Evolutionary conservation across 176 grass and related monocot species (phyloP).

Genomic region (Zea luxurians): DNA sequence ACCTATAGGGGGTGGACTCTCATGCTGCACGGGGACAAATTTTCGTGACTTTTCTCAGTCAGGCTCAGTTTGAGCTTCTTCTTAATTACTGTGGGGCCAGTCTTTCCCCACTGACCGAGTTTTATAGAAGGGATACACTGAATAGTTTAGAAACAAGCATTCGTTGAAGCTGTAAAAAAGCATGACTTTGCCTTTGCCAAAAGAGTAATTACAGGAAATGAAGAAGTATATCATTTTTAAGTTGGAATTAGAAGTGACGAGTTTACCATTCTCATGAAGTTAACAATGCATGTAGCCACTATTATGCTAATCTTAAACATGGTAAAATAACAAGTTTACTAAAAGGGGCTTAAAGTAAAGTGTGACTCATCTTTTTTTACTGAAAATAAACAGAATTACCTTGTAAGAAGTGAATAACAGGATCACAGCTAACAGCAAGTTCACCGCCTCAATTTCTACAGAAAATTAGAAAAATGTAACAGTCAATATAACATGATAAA

Average conservation of each 20-base stretch:
- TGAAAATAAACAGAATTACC: constrained; percentile 50
- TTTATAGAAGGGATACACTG: not conserved
- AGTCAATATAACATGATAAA: constrained; percentile 26
- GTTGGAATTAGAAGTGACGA: not conserved
- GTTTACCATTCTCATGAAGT: constrained; percentile 22
- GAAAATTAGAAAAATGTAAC: constrained; percentile 24
- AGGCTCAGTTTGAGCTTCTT: too few species aligned
- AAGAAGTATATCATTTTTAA: not conserved
- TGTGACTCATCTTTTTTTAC: not conserved
- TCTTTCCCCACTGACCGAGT: too few species aligned
- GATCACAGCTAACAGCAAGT: constrained; percentile 80
- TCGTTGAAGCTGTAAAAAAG: constrained; percentile 16
- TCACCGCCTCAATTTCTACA: constrained; percentile 94
- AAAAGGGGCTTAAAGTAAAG: constrained; percentile 22
- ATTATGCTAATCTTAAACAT: constrained; percentile 20
- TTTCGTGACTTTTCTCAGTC: too few species aligned
- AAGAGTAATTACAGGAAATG: not conserved
- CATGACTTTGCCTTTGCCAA: constrained; percentile 16
- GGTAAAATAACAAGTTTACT: not conserved
- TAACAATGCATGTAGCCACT: constrained; percentile 13
- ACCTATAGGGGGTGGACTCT: too few species aligned
- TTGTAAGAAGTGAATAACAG: constrained; percentile 94
- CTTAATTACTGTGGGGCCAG: too few species aligned
- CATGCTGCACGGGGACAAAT: too few species aligned
- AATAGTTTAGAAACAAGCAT: not conserved